phyloP scores from a whole-genome alignment of 2,329 filamentous ascomycete species.

The Penicillium psychrosexuale region DNA sequence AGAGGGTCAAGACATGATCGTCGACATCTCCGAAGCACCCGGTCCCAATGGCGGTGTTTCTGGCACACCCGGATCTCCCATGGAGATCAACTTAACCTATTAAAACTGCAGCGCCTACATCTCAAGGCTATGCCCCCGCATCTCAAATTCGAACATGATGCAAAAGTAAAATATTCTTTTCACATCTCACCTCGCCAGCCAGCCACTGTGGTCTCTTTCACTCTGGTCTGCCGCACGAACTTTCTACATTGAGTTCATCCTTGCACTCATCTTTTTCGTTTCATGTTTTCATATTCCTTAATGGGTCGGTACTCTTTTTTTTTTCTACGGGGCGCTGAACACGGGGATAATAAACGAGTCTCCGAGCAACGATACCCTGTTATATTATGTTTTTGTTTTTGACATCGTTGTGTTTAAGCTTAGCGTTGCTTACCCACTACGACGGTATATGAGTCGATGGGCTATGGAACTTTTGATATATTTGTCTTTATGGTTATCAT shows the following conservation, averaged over 20 bases:
- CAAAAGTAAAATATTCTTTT: background rate
- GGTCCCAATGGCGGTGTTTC: slow-evolving; percentile 4
- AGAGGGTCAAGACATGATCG: slow-evolving; percentile 87
- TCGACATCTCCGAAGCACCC: slow-evolving; percentile 60
- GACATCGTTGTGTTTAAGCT: slow-evolving; percentile 6
- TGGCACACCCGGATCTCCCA: slow-evolving; percentile 23
- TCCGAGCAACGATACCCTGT: slow-evolving; percentile 43
- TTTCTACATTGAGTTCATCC: background rate
- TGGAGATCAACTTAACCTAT: slow-evolving; percentile 55
- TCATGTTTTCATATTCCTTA: slow-evolving; percentile 18
- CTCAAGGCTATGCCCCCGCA: background rate
- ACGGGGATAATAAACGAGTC: slow-evolving; percentile 43
- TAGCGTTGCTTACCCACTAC: slow-evolving; percentile 24
- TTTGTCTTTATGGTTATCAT: slow-evolving; percentile 10
- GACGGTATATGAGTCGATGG: slow-evolving; percentile 26
- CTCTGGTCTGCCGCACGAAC: slow-evolving; percentile 8
- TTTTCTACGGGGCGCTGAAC: slow-evolving; percentile 31
- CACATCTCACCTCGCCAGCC: background rate
- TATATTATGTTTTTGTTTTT: slow-evolving; percentile 22
- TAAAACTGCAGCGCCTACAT: slow-evolving; percentile 32
- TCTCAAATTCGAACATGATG: background rate
- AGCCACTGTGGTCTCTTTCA: background rate
- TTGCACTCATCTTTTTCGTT: background rate
- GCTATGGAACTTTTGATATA: slow-evolving; percentile 16
- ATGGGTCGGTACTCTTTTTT: slow-evolving; percentile 12